Base-by-base conservation (phyloP, 257 asterid species). In the Eustoma russellianum region DNA sequence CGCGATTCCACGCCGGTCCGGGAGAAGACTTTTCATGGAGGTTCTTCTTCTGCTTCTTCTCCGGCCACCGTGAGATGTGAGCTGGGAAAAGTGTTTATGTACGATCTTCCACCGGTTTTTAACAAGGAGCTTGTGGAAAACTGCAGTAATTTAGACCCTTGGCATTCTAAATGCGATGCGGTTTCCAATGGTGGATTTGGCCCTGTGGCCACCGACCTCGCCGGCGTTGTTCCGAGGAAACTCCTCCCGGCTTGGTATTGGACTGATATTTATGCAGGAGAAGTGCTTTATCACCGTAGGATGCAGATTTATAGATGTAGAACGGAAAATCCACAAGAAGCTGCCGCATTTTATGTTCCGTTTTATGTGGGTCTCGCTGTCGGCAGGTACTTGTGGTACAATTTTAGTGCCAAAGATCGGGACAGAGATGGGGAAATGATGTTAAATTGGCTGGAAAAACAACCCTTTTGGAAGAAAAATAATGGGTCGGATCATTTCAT, bases 361-460 rank as follows among this genome's bases (percentile, higher is more conserved):
- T 83, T 79, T 35, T 87, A 87, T 72, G 71, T 80, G 10, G 93
- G 94, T 0, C 88, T 87, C 33, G 88, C 96, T 0, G 74, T 87
- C 43, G 96, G 88, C 18, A 64, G 55, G 53, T 63, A 68, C 3
- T 57, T 87, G 1, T 87, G 77, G 77, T 48, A 55, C 33, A 73
- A 61, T 7, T 75, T 77, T 33, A 75, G 82, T 0, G 46, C 60
- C 24, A 53, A 62, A 1, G 87, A 87, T 33, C 94, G 96, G 24
- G 96, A 87, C 57, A 77, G 55, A 1, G 68, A 73, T 70, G 83
- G 92, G 69, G 63, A 57, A 44, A 5, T 43, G 72, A 67, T 87
- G 89, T 74, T 87, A 0, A 40, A 64, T 34, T 87, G 88, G 94
- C 72, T 81, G n/a, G 52, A 54, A 44, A 59, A 74, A 66, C 83